phyloP scores from a whole-genome alignment of 139 green algal species.

The Coelastrella sp. region DNA sequence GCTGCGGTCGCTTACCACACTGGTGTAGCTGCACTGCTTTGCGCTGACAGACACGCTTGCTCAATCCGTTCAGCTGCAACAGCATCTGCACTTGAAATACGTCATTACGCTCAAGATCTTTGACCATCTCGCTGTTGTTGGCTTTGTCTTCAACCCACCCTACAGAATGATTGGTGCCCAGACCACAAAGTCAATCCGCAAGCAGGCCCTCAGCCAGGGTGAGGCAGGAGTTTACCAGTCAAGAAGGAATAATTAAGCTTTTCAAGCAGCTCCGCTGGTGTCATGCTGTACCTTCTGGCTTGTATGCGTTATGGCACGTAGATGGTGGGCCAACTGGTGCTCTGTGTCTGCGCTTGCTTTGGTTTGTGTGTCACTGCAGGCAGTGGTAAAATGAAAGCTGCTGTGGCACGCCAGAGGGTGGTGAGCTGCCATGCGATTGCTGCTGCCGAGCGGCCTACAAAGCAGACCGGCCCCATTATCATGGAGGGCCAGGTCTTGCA shows the following conservation, averaged over 20 bases:
- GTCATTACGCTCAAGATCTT: too few relatives aligned
- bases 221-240: not conserved
- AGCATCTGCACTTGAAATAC: not conserved
- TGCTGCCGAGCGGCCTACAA: slow-evolving; percentile 12
- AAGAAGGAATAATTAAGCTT: not conserved
- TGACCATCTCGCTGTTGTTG: too few relatives aligned
- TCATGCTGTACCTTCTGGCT: not conserved
- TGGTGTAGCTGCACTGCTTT: not conserved
- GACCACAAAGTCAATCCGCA: slow-evolving; percentile 10
- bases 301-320: not conserved
- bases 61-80: not conserved
- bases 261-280: not conserved
- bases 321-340: too few relatives aligned
- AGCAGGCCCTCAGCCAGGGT: slow-evolving; percentile 8
- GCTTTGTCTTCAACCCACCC: not conserved
- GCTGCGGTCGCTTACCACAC: not conserved
- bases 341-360: too few relatives aligned
- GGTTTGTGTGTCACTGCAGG: not conserved
- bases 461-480: slow-evolving; percentile 67
- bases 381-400: not conserved
- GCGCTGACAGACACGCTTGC: slow-evolving; percentile 1
- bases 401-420: not conserved
- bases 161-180: slow-evolving; percentile 7
- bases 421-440: slow-evolving; percentile 34
- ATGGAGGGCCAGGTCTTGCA: slow-evolving; percentile 82